A percentile compares a stretch with the other conserved stretches of the same genome.
Evolutionary conservation across 192 early-diverging fungal genomes (phyloP).

Genomic region (Chytriomyces hyalinus): DNA sequence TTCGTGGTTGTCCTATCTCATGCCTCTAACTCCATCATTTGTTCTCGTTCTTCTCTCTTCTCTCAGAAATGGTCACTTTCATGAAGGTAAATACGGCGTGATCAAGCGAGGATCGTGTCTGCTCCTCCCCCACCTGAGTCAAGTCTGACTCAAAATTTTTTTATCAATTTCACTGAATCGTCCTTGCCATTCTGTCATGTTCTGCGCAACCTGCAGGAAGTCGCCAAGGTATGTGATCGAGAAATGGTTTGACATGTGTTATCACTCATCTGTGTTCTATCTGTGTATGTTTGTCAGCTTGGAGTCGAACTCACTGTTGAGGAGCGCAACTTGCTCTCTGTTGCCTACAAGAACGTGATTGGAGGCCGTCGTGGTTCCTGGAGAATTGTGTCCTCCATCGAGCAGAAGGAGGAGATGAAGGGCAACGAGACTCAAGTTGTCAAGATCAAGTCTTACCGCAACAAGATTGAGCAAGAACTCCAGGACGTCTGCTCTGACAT

Average conservation of each 20-base stretch:
- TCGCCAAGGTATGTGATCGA: conserved; percentile 74
- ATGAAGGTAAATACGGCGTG: conserved; percentile 64
- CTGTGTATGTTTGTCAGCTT: conserved; percentile 73
- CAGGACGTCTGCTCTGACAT: conserved; percentile 95
- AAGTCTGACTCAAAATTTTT: conserved; percentile 12
- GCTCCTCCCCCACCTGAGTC: background rate
- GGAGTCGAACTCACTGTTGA: conserved; percentile 93
- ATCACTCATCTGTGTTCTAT: conserved; percentile 53
- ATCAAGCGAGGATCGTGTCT: background rate
- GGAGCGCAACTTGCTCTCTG: conserved; percentile 97
- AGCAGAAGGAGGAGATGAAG: conserved; percentile 98
- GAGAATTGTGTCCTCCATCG: conserved; percentile 99
- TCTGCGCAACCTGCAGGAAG: conserved; percentile 54
- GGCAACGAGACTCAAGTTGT: conserved; percentile 88
- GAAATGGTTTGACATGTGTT: background rate
- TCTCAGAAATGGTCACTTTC: conserved; percentile 82
- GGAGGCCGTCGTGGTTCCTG: conserved; percentile 98
- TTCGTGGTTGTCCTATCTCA: background rate
- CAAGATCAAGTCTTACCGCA: conserved; percentile 93
- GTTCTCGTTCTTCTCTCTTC: conserved; percentile 17
- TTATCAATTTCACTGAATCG: conserved; percentile 9
- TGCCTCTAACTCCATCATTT: conserved; percentile 1
- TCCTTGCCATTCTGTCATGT: conserved; percentile 11
- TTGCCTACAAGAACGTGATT: conserved; percentile 99
- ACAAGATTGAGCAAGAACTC: conserved; percentile 95